Base-by-base conservation (phyloP, 768 basidiomycete species). In the Termitomyces sp. region DNA sequence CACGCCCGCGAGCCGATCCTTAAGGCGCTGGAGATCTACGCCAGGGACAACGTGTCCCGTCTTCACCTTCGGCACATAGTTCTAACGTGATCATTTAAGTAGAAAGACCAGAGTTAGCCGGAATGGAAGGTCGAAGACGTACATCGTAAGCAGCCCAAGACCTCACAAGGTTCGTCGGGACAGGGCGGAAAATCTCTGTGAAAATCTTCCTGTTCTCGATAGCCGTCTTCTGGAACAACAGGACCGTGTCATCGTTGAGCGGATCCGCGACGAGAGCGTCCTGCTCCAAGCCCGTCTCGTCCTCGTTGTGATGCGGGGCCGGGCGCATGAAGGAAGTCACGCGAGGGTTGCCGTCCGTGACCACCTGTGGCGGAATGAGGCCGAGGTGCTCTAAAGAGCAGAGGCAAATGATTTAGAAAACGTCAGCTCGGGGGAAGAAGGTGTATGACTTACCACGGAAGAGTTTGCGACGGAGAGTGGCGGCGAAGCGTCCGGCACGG, bases 161-260 rank as follows among this genome's bases (percentile, higher is more conserved):
- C 59, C 86, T 79, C 49, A 95, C 88, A 27, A 88, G 71, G 71
- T 97, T 93, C 12, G 85, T 88, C 4, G 94, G 93, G 16, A 92
- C 83, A n/a, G 90, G 86, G 40, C 85, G 80, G 78, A 96, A 97
- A 31, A 95, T 64, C 72, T 92, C 90, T 5, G 89, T 86, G 63
- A 93, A 96, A 54, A 95, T 79, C 67, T 90, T 88, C 54, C 92
- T 78, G 68, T 98, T 98, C 73, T 73, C 81, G 58, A 80, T 77
- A 17, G 93, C 95, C 0, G 90, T 94, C 35, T 74, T 76, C 40
- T 76, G 79, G 85, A 87, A 87, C 6, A 94, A 72, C 8, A 74
- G 58, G 6, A 82, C 63, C 19, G 85, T 85, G 42, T 73, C 69
- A n/a, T 86, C 82, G 3, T 82, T 71, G 25, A 98, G 73, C 9